phyloP scores from a whole-genome alignment of 2,329 filamentous ascomycete genomes.

The Fusarium camptoceras region DNA sequence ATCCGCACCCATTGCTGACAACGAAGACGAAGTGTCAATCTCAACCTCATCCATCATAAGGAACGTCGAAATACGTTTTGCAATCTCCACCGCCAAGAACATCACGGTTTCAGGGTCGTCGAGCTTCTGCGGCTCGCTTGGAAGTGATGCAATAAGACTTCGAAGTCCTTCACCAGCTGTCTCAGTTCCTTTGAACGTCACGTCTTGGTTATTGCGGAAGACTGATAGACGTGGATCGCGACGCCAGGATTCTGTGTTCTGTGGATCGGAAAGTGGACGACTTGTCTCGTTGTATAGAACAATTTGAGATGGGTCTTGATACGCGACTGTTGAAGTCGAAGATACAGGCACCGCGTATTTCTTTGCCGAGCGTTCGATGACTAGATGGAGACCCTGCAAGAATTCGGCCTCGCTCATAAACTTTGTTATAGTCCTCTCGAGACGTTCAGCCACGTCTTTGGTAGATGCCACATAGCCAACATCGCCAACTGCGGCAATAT shows the following conservation, averaged over 20 bases:
- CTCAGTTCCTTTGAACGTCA: not conserved
- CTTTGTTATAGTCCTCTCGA: not conserved
- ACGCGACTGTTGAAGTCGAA: no score
- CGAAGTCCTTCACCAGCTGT: not conserved
- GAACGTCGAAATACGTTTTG: not conserved
- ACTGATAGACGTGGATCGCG: not conserved
- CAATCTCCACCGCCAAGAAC: not conserved
- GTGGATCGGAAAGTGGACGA: not conserved
- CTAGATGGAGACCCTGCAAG: not conserved
- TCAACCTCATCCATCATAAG: not conserved
- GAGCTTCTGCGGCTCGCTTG: not conserved
- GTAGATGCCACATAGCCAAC: conserved; percentile 26
- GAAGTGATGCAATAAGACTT: not conserved
- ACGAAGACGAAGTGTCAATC: not conserved
- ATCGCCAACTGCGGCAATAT: conserved; percentile 18
- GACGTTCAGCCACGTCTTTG: not conserved
- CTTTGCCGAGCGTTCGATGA: no score
- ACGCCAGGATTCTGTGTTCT: not conserved
- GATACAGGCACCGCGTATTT: not conserved
- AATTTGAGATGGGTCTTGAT: not conserved
- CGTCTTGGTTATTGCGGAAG: conserved; percentile 4
- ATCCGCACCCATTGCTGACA: not conserved
- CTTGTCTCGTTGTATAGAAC: not conserved
- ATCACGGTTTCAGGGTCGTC: not conserved
- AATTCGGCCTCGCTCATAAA: not conserved